Percentiles rank a stretch among this genome's conserved stretches.
Evolutionary conservation across 495 filamentous ascomycete species (phyloP).

Genomic region (Xylaria longipes): DNA sequence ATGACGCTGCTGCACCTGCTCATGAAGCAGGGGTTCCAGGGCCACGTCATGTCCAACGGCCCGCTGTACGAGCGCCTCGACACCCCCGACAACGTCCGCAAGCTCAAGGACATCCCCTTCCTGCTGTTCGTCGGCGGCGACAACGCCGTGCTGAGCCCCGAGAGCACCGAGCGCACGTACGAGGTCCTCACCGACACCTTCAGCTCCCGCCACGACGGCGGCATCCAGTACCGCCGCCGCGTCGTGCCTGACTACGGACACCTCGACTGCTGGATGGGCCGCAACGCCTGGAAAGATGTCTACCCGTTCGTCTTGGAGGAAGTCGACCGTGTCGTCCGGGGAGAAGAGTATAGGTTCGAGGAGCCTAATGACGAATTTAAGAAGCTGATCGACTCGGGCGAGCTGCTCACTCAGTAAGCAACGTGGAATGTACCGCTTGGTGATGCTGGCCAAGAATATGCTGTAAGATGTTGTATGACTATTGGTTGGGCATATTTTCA

Average conservation of each 20-base stretch:
- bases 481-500: neutral
- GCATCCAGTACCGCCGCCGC: conserved; percentile 55
- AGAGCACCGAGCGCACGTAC: conserved; percentile 64
- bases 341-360: conserved; percentile 44
- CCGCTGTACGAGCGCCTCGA: conserved; percentile 54
- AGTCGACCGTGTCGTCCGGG: conserved; percentile 56
- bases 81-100: conserved; percentile 54
- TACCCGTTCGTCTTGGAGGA: conserved; percentile 65
- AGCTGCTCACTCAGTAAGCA: conserved; percentile 39
- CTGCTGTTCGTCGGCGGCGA: conserved; percentile 63
- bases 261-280: conserved; percentile 71
- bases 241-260: conserved; percentile 71
- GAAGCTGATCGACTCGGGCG: conserved; percentile 48
- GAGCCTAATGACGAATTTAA: conserved; percentile 51
- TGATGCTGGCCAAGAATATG: neutral
- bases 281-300: conserved; percentile 66
- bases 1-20: conserved; percentile 64
- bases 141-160: conserved; percentile 66
- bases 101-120: conserved; percentile 63
- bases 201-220: conserved; percentile 42
- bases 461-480: conserved; percentile 25
- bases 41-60: conserved; percentile 59
- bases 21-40: conserved; percentile 61
- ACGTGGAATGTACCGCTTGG: neutral
- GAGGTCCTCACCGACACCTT: conserved; percentile 62